phyloP scores from a whole-genome alignment of 179 eudicot species.

The Silene coronaria region DNA sequence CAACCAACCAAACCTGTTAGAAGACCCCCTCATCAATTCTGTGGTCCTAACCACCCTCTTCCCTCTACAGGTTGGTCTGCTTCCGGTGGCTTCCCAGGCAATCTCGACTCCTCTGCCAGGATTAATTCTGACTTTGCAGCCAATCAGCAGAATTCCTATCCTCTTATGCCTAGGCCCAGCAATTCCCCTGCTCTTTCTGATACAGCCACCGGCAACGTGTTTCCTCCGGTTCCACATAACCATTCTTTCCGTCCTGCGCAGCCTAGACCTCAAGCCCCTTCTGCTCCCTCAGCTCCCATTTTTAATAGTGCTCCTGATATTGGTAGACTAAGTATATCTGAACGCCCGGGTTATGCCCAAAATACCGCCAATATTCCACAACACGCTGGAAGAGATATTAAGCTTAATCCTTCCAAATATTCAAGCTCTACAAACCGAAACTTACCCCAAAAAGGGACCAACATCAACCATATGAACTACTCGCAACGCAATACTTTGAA shows the following conservation, averaged over 20 bases:
- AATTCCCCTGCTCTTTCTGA: conserved; percentile 30
- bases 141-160: conserved; percentile 35
- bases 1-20: conserved; percentile 25
- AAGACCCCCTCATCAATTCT: conserved; percentile 37
- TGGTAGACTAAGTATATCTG: conserved; percentile 42
- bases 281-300: conserved; percentile 29
- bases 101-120: conserved; percentile 35
- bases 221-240: conserved; percentile 29
- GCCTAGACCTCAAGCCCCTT: conserved; percentile 40
- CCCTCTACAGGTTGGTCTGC: conserved; percentile 35
- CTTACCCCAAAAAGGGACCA: conserved; percentile 37
- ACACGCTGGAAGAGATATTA: conserved; percentile 37
- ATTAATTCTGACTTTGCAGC: conserved; percentile 25
- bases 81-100: conserved; percentile 32
- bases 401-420: conserved; percentile 32
- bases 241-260: conserved; percentile 33
- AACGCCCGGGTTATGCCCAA: conserved; percentile 35
- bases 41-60: conserved; percentile 34
- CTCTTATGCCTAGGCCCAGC: conserved; percentile 41
- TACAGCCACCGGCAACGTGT: conserved; percentile 36
- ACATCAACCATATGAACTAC: conserved; percentile 25
- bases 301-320: conserved; percentile 42
- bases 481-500: conserved; percentile 28
- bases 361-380: conserved; percentile 30
- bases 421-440: conserved; percentile 33